Percentiles rank a stretch among this genome's conserved stretches.
Evolutionary conservation across 257 asterid genomes (phyloP).

Genomic region (Primulina huaijiensis): DNA sequence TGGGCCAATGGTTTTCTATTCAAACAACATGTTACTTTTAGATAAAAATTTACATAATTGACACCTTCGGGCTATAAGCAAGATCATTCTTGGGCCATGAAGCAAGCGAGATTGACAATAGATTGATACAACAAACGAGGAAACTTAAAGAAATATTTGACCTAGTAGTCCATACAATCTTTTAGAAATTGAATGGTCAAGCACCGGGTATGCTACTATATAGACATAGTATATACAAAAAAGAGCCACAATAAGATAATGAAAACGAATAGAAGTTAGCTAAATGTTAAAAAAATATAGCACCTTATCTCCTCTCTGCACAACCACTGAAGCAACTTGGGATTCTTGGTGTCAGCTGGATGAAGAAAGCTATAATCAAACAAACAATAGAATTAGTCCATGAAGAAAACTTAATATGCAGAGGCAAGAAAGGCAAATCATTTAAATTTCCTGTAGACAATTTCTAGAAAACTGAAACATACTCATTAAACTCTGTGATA

Average conservation of each 20-base stretch:
- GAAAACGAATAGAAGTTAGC: conserved; percentile 17
- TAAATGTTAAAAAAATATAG: conserved; percentile 21
- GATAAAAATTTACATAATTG: not conserved
- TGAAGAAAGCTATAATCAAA: conserved; percentile 70
- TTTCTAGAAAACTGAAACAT: conserved; percentile 35
- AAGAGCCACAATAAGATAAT: conserved; percentile 12
- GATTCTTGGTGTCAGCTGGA: conserved; percentile 84
- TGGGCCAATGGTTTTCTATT: not conserved
- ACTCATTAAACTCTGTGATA: conserved; percentile 90
- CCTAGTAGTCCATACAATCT: not conserved
- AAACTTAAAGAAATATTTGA: too few relatives aligned
- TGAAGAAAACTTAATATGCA: conserved; percentile 11
- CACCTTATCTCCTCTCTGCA: conserved; percentile 95
- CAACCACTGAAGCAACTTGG: conserved; percentile 72
- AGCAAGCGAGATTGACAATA: not conserved
- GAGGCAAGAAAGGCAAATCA: conserved; percentile 19
- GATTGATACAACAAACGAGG: too few relatives aligned
- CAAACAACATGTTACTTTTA: not conserved
- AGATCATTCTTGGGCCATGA: not conserved
- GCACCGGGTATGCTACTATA: not conserved
- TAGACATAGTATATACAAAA: not conserved
- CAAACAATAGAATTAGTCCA: conserved; percentile 15
- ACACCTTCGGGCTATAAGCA: not conserved
- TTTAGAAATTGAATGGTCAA: not conserved
- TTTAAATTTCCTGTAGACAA: not conserved